Base-by-base conservation (phyloP, 2,329 filamentous ascomycete genomes). In the Verruconis gallopava region DNA sequence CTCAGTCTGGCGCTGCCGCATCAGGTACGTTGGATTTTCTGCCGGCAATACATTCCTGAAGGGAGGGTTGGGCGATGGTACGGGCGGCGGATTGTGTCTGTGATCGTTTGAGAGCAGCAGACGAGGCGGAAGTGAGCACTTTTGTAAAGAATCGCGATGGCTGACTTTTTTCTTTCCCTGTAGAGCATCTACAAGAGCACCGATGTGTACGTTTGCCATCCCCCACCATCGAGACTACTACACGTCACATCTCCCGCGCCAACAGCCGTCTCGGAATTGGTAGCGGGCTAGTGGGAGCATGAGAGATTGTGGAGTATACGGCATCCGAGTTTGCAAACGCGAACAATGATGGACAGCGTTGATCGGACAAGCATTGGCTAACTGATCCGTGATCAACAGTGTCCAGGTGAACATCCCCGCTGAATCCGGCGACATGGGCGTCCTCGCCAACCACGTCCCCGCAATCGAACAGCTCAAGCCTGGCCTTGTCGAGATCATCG, bases 381-480 rank as follows among this genome's bases (percentile, higher is more conserved):
- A 30, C n/a, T n/a, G 9, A 30, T 9, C n/a, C 37, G 14, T 69
- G 69, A 57, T 64, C 68, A 64, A 69, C 60, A 86, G 82, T 68
- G 80, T 96, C 60, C 91, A 98, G 73, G 91, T 98, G 73, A 98
- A 98, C 77, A 81, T 98, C 60, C 82, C 91, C 64, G 91, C 91
- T 60, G 91, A 94, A 67, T 93, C 88, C 49, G 91, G 91, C 64
- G 91, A 96, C 58, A 98, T 98, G 91, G 91, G 91, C 82, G 81
- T 98, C 57, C 82, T 98, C 62, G 91, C 91, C 64, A 93, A 91
- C 75, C 91, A 98, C 77, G 91, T 98, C 58, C 88, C 91, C 51
- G 86, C 88, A 48, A 96, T 98, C 61, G 91, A 98, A 75, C 91
- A 98, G 75, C 75, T 98, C 67, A 94, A 93, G 77, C 88, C 91